phyloP scores from a whole-genome alignment of 2,329 filamentous ascomycete genomes.

The Pezicula carpinea region DNA sequence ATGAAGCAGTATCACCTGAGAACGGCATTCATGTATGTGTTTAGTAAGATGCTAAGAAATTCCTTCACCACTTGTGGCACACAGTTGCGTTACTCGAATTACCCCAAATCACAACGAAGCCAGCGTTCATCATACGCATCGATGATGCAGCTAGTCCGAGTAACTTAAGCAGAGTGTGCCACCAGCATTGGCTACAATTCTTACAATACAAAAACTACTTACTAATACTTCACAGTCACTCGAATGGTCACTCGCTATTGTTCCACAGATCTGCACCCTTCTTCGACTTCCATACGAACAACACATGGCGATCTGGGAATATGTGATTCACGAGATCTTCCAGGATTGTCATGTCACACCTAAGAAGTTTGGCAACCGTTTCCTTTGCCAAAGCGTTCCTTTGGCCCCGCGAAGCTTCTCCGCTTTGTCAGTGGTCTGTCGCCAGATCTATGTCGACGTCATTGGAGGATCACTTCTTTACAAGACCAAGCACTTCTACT shows the following conservation, averaged over 20 bases:
- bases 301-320: background rate
- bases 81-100: too few relatives aligned
- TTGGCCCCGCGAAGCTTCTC: background rate
- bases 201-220: too few relatives aligned
- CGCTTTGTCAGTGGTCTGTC: constrained; percentile 8
- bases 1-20: constrained; percentile 6
- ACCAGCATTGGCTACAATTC: background rate
- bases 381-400: background rate
- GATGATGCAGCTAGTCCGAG: too few relatives aligned
- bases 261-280: constrained; percentile 1
- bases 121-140: background rate
- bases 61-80: too few relatives aligned
- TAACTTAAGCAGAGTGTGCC: too few relatives aligned
- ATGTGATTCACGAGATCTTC: background rate
- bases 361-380: too few relatives aligned
- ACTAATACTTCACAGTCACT: constrained; percentile 3
- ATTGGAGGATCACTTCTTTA: constrained; percentile 10
- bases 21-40: constrained; percentile 13
- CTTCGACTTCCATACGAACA: constrained; percentile 4
- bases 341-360: too few relatives aligned
- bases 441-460: constrained; percentile 11
- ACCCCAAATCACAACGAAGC: background rate
- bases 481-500: background rate
- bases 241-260: constrained; percentile 9
- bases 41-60: too few relatives aligned